A percentile compares a stretch with the other conserved stretches of the same genome.
phyloP scores from a whole-genome alignment of 768 basidiomycete genomes.

The Neoboletus brunneissimus region DNA sequence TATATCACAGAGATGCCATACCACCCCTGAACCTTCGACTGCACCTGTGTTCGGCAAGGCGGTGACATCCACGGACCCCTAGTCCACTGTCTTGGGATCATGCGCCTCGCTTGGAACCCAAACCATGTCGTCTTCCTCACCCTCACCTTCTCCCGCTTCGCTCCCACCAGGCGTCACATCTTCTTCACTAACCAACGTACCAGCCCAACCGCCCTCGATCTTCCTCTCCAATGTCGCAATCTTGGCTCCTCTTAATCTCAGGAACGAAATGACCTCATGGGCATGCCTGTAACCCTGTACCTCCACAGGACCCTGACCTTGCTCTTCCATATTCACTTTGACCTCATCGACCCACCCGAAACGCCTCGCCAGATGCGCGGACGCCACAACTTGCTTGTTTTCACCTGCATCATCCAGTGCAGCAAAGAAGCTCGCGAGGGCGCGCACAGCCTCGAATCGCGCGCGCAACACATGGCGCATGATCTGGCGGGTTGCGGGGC shows the following conservation, averaged over 20 bases:
- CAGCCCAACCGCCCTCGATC: constrained; percentile 67
- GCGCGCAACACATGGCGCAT: constrained; percentile 87
- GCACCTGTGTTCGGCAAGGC: constrained; percentile 3
- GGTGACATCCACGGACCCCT: constrained; percentile 13
- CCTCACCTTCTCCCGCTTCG: constrained; percentile 23
- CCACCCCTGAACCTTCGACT: constrained; percentile 16
- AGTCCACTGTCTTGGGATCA: constrained; percentile 11
- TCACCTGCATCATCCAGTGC: constrained; percentile 52
- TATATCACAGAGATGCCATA: constrained; percentile 13
- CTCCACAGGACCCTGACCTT: constrained; percentile 26
- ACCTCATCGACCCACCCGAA: constrained; percentile 41
- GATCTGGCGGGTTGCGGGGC: constrained; percentile 76
- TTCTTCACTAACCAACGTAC: constrained; percentile 56
- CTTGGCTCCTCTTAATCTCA: constrained; percentile 70
- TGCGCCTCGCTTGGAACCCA: constrained; percentile 28
- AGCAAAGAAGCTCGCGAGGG: constrained; percentile 69
- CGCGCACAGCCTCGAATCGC: constrained; percentile 77
- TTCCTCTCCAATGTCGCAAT: constrained; percentile 48
- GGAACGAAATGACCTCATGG: constrained; percentile 68
- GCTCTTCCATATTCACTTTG: constrained; percentile 16
- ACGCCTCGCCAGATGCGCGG: constrained; percentile 46
- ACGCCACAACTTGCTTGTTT: constrained; percentile 46
- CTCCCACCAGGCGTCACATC: constrained; percentile 24
- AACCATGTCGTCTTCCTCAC: constrained; percentile 32
- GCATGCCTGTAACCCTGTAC: constrained; percentile 59